Percentiles rank a stretch among this genome's conserved stretches.
Conservation (phyloP, 257 asterid species). For the Marsdenia floribunda region DNA sequence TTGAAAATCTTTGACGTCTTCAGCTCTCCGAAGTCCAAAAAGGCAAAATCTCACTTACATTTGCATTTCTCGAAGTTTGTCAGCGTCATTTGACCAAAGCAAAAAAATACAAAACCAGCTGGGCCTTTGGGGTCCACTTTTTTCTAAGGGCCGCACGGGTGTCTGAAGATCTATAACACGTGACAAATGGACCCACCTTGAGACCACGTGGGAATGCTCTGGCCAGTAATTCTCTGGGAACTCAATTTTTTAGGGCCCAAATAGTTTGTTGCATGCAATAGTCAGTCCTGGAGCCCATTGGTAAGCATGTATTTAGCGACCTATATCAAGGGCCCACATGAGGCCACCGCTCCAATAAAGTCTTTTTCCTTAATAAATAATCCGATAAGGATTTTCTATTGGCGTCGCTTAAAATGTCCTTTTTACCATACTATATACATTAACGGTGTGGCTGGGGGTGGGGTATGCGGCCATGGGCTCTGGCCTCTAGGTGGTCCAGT, state of each 20-base stretch:
- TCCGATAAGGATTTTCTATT: background rate
- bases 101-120: background rate
- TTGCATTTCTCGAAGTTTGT: background rate
- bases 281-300: background rate
- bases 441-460: background rate
- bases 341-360: background rate
- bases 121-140: background rate
- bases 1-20: background rate
- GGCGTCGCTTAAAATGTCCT: background rate
- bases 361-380: background rate
- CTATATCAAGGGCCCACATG: background rate
- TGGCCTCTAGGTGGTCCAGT: background rate
- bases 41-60: slow-evolving; percentile 1
- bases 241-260: background rate
- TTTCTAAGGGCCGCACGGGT: slow-evolving; percentile 2
- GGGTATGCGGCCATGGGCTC: background rate
- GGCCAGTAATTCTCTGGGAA: slow-evolving; percentile 4
- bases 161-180: slow-evolving; percentile 4
- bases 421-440: background rate
- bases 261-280: background rate
- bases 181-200: background rate
- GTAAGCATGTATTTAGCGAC: background rate
- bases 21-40: slow-evolving; percentile 5
- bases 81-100: slow-evolving; percentile 6
- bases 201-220: slow-evolving; percentile 8